phyloP scores from a whole-genome alignment of 495 filamentous ascomycete species.

The Annulohypoxylon stygium region DNA sequence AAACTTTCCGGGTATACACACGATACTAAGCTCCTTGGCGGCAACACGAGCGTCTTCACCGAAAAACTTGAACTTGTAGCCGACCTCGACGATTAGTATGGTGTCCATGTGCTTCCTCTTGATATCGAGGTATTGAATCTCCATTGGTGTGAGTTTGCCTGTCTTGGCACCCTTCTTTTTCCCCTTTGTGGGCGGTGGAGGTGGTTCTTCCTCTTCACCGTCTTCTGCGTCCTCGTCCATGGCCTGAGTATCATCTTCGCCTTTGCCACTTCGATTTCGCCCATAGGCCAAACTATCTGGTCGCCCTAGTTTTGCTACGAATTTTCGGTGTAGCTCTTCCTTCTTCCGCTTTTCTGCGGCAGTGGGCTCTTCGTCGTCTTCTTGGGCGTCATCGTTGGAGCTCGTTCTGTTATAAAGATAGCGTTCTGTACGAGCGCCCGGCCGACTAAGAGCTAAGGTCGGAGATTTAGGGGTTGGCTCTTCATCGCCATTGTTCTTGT shows the following conservation, averaged over 20 bases:
- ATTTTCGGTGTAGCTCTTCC: slow-evolving; percentile 83
- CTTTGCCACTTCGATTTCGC: slow-evolving; percentile 67
- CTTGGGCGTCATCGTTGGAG: slow-evolving; percentile 42
- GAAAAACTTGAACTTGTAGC: slow-evolving; percentile 98
- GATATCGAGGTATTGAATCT: slow-evolving; percentile 91
- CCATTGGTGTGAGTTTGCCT: slow-evolving; percentile 93
- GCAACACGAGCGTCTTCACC: slow-evolving; percentile 95
- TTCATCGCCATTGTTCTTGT: slow-evolving; percentile 43
- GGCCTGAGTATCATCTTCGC: slow-evolving; percentile 64
- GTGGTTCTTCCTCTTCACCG: slow-evolving; percentile 69
- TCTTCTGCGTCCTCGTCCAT: slow-evolving; percentile 62
- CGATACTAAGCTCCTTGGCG: slow-evolving; percentile 91
- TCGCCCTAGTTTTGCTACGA: slow-evolving; percentile 88
- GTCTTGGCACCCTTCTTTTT: slow-evolving; percentile 80
- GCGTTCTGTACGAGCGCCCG: slow-evolving; percentile 56
- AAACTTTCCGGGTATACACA: slow-evolving; percentile 96
- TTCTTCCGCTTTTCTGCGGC: slow-evolving; percentile 62
- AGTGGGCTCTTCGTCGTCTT: slow-evolving; percentile 65
- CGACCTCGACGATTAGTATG: slow-evolving; percentile 89
- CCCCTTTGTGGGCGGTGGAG: slow-evolving; percentile 56
- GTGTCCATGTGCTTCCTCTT: slow-evolving; percentile 93
- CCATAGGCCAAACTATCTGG: slow-evolving; percentile 82
- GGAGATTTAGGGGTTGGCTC: slow-evolving; percentile 25
- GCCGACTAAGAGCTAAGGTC: slow-evolving; percentile 27
- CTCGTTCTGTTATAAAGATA: slow-evolving; percentile 60